These are phyloP conservation scores for Diutina rugosa DNA, from an alignment of 1,139 yeast genomes.

Conservation along the genomic window DNA sequence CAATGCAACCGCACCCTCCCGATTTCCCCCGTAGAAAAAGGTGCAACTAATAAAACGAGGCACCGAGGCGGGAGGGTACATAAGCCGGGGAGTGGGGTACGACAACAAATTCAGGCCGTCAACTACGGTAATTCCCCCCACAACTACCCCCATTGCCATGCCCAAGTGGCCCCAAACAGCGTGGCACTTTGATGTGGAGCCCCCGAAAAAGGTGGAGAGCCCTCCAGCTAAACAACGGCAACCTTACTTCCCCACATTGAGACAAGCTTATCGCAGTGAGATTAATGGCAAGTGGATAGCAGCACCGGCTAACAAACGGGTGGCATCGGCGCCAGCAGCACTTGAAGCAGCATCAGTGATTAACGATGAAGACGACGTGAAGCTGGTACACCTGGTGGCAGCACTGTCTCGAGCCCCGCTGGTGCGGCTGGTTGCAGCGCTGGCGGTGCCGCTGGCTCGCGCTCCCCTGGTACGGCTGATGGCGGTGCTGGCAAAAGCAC, in stretches of 20 bases:
- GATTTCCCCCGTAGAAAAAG: not conserved
- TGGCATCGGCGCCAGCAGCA: not conserved
- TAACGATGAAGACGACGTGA: not conserved
- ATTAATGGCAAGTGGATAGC: not conserved
- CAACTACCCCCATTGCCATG: not conserved
- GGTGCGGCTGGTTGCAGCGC: not conserved
- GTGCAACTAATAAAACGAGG: not conserved
- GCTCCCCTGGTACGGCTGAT: not conserved
- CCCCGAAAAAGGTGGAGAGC: not conserved
- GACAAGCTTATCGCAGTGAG: not conserved
- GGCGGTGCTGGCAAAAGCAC: not conserved
- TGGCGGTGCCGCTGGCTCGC: not conserved
- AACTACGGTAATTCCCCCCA: not conserved
- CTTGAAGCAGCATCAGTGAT: not conserved
- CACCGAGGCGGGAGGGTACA: not conserved
- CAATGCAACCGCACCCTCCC: not conserved
- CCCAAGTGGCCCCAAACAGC: not conserved
- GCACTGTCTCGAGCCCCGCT: not conserved
- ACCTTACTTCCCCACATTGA: not conserved
- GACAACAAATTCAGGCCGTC: not conserved
- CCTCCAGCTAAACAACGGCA: not conserved
- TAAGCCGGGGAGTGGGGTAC: not conserved
- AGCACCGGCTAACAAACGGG: not conserved
- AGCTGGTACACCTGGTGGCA: not conserved
- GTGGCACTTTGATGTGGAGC: not conserved